These are phyloP conservation scores for Pseudopithomyces chartarum DNA, from an alignment of 2,329 filamentous ascomycete genomes.

Conservation along the genomic window DNA sequence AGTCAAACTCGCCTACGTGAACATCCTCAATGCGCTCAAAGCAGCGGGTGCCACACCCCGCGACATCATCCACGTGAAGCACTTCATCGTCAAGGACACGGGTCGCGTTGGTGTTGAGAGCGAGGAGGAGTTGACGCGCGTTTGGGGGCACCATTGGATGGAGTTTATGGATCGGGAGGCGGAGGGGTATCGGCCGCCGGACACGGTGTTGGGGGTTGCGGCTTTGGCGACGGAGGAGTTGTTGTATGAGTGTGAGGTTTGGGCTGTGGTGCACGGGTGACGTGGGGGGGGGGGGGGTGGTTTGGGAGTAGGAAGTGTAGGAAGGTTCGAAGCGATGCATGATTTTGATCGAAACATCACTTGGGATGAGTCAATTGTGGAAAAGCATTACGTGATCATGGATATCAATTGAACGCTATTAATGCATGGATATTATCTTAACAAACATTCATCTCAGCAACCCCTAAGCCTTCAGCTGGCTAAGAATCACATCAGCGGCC, in stretches of 20 bases:
- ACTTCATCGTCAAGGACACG: slow-evolving; percentile 43
- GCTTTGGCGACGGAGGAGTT: slow-evolving; percentile 36
- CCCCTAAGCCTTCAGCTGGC: slow-evolving; percentile 9
- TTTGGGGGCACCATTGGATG: slow-evolving; percentile 41
- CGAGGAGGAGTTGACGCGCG: slow-evolving; percentile 31
- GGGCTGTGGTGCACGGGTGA: slow-evolving; percentile 31
- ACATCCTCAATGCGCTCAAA: slow-evolving; percentile 30
- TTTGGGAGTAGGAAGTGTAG: background rate
- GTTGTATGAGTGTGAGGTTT: slow-evolving; percentile 42
- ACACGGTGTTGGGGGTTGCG: slow-evolving; percentile 44
- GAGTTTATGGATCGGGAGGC: slow-evolving; percentile 42
- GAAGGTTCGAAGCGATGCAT: too few relatives aligned
- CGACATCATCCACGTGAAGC: slow-evolving; percentile 41
- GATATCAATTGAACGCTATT: too few relatives aligned
- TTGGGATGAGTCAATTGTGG: too few relatives aligned
- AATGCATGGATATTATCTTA: too few relatives aligned
- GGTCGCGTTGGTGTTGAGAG: slow-evolving; percentile 29
- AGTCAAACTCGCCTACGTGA: slow-evolving; percentile 35
- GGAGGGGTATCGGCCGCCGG: slow-evolving; percentile 41
- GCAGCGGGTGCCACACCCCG: slow-evolving; percentile 39
- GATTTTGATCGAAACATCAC: too few relatives aligned
- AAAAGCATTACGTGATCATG: too few relatives aligned
- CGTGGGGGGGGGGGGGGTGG: background rate
- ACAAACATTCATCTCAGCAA: too few relatives aligned
- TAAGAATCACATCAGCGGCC: slow-evolving; percentile 63